Evolutionary conservation across 768 basidiomycete genomes (phyloP).

Genomic region (Trametes punicea): DNA sequence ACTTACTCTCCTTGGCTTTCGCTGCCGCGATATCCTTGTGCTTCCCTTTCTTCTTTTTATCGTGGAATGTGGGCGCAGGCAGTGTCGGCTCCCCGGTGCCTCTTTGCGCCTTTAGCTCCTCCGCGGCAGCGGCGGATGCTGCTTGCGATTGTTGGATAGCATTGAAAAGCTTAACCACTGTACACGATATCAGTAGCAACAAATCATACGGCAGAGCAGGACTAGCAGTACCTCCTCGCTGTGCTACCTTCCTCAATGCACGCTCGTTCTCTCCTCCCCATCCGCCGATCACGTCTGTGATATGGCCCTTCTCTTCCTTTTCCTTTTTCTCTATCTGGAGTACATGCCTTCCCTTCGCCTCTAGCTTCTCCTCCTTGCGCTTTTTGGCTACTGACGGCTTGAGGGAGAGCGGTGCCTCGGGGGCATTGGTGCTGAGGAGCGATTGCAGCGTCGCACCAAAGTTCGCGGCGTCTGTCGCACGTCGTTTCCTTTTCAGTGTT

Average conservation of each 20-base stretch:
- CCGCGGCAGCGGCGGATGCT: constrained; percentile 47
- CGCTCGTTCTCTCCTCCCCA: constrained; percentile 86
- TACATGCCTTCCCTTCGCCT: constrained; percentile 66
- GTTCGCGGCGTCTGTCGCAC: constrained; percentile 69
- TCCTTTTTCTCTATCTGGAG: constrained; percentile 71
- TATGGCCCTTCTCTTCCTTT: constrained; percentile 64
- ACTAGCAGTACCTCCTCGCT: constrained; percentile 67
- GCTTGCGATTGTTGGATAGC: constrained; percentile 80
- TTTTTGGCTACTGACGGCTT: constrained; percentile 69
- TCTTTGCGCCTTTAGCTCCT: constrained; percentile 56
- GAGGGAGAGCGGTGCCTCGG: constrained; percentile 73
- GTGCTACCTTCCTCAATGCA: constrained; percentile 78
- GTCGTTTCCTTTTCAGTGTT: constrained; percentile 78
- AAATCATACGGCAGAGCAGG: neutral
- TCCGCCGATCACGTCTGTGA: constrained; percentile 74
- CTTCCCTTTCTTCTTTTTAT: constrained; percentile 44
- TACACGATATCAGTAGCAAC: neutral
- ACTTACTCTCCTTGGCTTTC: constrained; percentile 55
- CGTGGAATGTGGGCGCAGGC: constrained; percentile 57
- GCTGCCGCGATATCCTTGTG: constrained; percentile 54
- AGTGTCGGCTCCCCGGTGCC: constrained; percentile 74
- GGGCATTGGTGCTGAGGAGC: constrained; percentile 66
- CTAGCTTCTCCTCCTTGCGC: constrained; percentile 73
- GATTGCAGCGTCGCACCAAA: constrained; percentile 76
- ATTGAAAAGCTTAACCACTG: constrained; percentile 86